Percentiles rank a stretch among this genome's conserved stretches.
phyloP scores from a whole-genome alignment of 2,329 filamentous ascomycete species.

The Fusarium floridanum region DNA sequence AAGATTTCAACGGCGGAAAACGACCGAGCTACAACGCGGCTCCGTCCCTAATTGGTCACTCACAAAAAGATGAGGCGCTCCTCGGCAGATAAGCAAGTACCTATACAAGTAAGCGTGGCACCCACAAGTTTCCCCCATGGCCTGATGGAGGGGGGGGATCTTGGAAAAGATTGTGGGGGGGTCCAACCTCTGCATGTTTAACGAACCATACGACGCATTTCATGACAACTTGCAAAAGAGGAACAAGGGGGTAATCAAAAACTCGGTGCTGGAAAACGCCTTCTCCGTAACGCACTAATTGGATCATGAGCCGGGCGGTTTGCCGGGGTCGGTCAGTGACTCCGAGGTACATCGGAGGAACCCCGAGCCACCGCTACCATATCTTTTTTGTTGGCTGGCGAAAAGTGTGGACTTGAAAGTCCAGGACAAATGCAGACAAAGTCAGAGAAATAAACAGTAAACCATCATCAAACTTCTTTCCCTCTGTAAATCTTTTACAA shows the following conservation, averaged over 20 bases:
- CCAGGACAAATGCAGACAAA: background rate
- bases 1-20: background rate
- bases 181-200: background rate
- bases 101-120: background rate
- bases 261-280: constrained; percentile 1
- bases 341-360: constrained; percentile 39
- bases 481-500: background rate
- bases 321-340: constrained; percentile 30
- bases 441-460: background rate
- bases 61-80: background rate
- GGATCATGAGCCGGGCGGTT: background rate
- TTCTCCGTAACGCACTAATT: constrained; percentile 17
- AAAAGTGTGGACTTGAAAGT: background rate
- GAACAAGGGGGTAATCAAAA: background rate
- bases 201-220: background rate
- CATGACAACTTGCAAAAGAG: background rate
- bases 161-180: background rate
- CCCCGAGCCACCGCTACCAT: constrained; percentile 26
- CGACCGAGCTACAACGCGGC: constrained; percentile 3
- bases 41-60: background rate
- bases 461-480: constrained; percentile 5
- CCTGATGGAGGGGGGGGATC: constrained; percentile 21
- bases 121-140: constrained; percentile 6
- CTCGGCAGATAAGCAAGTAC: constrained; percentile 31
- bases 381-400: background rate